phyloP scores from a whole-genome alignment of 2,329 filamentous ascomycete species.

The Drechslera avenae region DNA sequence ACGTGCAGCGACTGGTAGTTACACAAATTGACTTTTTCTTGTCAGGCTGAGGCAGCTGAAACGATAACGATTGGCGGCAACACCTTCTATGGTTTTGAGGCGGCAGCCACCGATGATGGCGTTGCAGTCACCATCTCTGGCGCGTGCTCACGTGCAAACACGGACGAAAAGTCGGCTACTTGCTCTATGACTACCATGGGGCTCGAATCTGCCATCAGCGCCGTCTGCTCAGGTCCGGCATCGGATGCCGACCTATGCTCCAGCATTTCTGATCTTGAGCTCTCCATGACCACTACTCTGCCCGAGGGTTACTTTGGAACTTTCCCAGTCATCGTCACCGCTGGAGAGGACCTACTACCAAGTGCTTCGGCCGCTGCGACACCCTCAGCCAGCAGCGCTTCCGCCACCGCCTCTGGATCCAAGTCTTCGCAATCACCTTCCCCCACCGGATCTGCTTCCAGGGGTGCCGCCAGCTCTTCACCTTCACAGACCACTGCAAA shows the following conservation, averaged over 20 bases:
- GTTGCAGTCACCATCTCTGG: constrained; percentile 15
- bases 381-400: constrained; percentile 18
- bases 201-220: constrained; percentile 8
- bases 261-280: not conserved
- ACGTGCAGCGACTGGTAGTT: not conserved
- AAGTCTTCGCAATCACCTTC: not conserved
- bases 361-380: constrained; percentile 29
- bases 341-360: constrained; percentile 32
- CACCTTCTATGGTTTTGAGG: constrained; percentile 23
- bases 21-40: not conserved
- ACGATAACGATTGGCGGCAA: constrained; percentile 25
- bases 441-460: constrained; percentile 1
- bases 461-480: constrained; percentile 3
- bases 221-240: constrained; percentile 12
- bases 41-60: not conserved
- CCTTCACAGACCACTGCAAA: not conserved
- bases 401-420: constrained; percentile 9
- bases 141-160: constrained; percentile 18
- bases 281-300: not conserved
- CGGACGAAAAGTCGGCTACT: constrained; percentile 17
- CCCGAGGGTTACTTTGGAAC: constrained; percentile 20
- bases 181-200: constrained; percentile 22
- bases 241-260: not conserved
- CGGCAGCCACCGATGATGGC: constrained; percentile 9
- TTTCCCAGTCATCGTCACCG: constrained; percentile 35